Percentiles rank a stretch among this genome's conserved stretches.
These are phyloP conservation scores for Sesbania bispinosa DNA, from an alignment of 306 rosid species.

Conservation along the genomic window DNA sequence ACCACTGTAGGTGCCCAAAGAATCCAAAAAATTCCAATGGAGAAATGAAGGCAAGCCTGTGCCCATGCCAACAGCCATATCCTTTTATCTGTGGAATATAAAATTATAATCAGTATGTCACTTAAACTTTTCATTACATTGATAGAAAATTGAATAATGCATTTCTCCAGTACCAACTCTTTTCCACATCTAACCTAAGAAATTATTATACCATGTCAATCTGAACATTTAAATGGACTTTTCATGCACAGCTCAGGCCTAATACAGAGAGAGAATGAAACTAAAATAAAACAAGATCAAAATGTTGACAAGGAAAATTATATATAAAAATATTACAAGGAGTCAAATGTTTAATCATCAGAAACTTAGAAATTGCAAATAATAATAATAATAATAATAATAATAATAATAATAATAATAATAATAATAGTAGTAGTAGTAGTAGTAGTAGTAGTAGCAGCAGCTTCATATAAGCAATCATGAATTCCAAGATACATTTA, in stretches of 20 bases:
- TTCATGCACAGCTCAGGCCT: slow-evolving; percentile 7
- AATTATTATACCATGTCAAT: slow-evolving; percentile 1
- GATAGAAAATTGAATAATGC: slow-evolving; percentile 5
- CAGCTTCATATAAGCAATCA: not conserved
- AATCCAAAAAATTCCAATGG: slow-evolving; percentile 76
- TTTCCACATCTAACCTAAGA: not conserved
- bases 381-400: not conserved
- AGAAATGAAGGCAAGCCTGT: slow-evolving; percentile 87
- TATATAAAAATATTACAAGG: not conserved
- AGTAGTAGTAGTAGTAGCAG: no score
- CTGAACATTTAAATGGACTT: slow-evolving; percentile 4
- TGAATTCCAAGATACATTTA: not conserved
- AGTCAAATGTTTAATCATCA: not conserved
- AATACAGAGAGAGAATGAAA: slow-evolving; percentile 24
- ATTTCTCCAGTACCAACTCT: slow-evolving; percentile 8
- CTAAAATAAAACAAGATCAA: slow-evolving; percentile 2
- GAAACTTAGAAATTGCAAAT: not conserved
- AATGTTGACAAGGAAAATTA: not conserved
- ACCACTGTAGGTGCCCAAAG: slow-evolving; percentile 98
- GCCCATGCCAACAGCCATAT: slow-evolving; percentile 89
- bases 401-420: no score
- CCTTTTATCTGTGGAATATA: slow-evolving; percentile 81
- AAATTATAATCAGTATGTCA: slow-evolving; percentile 23
- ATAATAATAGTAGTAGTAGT: no score
- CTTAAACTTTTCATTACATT: slow-evolving; percentile 13